phyloP scores from a whole-genome alignment of 192 early-diverging fungal genomes.

The Funneliformis mosseae region DNA sequence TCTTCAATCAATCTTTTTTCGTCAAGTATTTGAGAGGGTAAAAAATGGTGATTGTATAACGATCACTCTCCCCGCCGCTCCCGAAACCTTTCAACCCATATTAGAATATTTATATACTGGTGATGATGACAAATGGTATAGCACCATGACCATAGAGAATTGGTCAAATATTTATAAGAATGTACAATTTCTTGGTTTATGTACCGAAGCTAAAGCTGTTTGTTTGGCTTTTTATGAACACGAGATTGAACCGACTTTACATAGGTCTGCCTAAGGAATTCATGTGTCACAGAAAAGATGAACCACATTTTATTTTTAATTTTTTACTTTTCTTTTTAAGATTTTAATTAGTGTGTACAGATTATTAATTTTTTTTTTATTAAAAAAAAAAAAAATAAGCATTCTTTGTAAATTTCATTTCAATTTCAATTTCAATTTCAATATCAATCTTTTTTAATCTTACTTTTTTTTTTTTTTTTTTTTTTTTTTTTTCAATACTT shows the following conservation, averaged over 20 bases:
- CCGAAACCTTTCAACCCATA: background rate
- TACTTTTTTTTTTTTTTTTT: too few species aligned
- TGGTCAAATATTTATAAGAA: slow-evolving; percentile 10
- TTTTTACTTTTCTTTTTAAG: background rate
- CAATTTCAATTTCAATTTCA: too few species aligned
- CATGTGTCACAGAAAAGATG: background rate
- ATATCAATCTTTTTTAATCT: too few species aligned
- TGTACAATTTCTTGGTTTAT: slow-evolving; percentile 24
- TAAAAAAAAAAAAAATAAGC: too few species aligned
- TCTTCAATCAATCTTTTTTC: slow-evolving; percentile 25
- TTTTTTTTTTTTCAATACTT: too few species aligned
- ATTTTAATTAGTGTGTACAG: background rate
- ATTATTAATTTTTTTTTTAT: background rate
- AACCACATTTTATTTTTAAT: background rate
- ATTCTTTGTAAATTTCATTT: too few species aligned
- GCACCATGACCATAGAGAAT: slow-evolving; percentile 1
- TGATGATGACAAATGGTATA: slow-evolving; percentile 17
- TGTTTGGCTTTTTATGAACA: slow-evolving; percentile 20
- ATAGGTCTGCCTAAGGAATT: background rate
- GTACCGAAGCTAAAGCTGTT: slow-evolving; percentile 16
- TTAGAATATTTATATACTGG: slow-evolving; percentile 25
- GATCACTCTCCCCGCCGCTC: slow-evolving; percentile 10
- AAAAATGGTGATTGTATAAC: slow-evolving; percentile 18
- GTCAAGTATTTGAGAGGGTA: slow-evolving; percentile 4
- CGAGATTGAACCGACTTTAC: background rate